Base-by-base conservation (phyloP, 192 early-diverging fungal species). In the Podila verticillata region DNA sequence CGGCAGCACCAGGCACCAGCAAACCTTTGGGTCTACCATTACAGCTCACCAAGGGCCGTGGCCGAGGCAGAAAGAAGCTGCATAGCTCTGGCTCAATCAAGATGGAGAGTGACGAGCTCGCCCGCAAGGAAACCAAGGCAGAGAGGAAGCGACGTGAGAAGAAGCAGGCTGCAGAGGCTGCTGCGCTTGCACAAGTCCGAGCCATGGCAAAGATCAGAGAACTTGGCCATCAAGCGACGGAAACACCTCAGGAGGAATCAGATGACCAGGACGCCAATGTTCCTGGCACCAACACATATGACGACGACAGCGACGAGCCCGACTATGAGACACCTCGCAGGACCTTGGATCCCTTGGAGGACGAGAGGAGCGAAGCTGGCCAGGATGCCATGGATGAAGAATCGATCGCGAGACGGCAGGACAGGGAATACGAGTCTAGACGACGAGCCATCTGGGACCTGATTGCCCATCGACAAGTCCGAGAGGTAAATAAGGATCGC, bases 381-480 rank as follows among this genome's bases (percentile, higher is more conserved):
- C 36, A 34, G 17, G 32, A 29, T 22, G 59, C 54, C 15, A 35
- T 47, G 28, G 70, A 72, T 39, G 69, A 72, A 20, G 75, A 80
- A 26, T 56, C 69, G 2, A 13, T 72, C 32, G 69, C 70, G 0
- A 64, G 65, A 28, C 65, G 70, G 10, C 75, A 80, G 56, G 75
- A 80, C 19, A 66, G 39, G 24, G 75, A 80, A 35, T 80, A 80
- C 31, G 75, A 80, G 32, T 60, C 64, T 20, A 72, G 54, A 28
- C 57, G 75, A 24, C 63, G 75, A 0, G 75, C 69, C 28, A 80
- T 80, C 30, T 80, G 75, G 75, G 75, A 80, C 51, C 60, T 72
- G 17, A 80, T 80, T 68, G 75, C 75, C 35, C 75, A 80, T 26
- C 19, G 65, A n/a, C 75, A 80, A 29, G 72, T 80, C 15, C 75